A percentile compares a stretch with the other conserved stretches of the same genome.
Evolutionary conservation across 805 yeast species (phyloP).

Genomic region (Yarrowia osloensis): DNA sequence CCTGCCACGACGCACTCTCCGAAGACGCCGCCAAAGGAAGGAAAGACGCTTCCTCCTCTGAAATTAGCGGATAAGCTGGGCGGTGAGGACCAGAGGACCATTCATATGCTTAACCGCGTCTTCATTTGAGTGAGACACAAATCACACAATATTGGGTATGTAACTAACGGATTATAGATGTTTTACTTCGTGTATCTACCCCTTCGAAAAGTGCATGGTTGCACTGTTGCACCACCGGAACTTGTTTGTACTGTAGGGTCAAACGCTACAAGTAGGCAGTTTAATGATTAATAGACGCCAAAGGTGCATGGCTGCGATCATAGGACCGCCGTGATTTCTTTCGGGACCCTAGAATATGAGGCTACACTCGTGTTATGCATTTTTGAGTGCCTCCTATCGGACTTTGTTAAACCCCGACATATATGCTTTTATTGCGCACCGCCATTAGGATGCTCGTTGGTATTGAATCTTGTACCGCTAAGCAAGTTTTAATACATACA

Average conservation of each 20-base stretch:
- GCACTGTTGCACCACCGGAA: no score
- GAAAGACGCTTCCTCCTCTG: slow-evolving; percentile 17
- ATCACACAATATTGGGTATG: not conserved
- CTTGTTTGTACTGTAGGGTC: no score
- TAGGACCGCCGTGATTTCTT: no score
- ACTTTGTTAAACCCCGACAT: not conserved
- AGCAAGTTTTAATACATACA: not conserved
- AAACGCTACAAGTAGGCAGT: no score
- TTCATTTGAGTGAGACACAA: not conserved
- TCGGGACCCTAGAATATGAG: no score
- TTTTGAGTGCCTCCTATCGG: not conserved
- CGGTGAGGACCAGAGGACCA: slow-evolving; percentile 22
- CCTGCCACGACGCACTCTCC: slow-evolving; percentile 24
- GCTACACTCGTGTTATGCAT: no score
- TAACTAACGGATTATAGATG: slow-evolving; percentile 16
- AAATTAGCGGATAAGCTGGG: slow-evolving; percentile 23
- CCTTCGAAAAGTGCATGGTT: no score
- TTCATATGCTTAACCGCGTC: slow-evolving; percentile 26
- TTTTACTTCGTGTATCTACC: not conserved
- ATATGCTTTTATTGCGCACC: not conserved
- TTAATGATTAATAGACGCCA: no score
- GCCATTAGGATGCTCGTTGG: not conserved
- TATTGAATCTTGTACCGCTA: not conserved
- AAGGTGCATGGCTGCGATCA: no score
- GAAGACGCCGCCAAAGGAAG: slow-evolving; percentile 18